These are phyloP conservation scores for Malassezia brasiliensis DNA, from an alignment of 1,284 basidiomycete genomes.

Conservation along the genomic window DNA sequence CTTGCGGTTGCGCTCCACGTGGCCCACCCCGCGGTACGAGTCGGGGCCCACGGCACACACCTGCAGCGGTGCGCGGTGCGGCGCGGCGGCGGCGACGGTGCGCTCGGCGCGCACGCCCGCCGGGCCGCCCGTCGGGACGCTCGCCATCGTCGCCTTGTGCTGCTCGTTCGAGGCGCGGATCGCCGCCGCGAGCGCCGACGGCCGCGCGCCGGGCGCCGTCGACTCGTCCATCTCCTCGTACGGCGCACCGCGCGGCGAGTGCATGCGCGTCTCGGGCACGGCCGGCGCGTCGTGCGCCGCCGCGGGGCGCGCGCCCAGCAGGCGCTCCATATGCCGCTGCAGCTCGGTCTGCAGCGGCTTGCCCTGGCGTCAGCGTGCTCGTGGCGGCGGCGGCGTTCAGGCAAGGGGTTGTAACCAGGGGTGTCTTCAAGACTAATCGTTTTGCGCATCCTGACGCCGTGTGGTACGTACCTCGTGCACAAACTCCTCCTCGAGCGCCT, in stretches of 20 bases:
- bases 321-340: constrained; percentile 38
- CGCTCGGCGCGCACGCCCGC: background rate
- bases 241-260: constrained; percentile 27
- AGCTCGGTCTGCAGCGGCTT: constrained; percentile 38
- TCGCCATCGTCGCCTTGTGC: constrained; percentile 6
- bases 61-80: constrained; percentile 10
- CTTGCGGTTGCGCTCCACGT: constrained; percentile 15
- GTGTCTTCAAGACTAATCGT: constrained; percentile 48
- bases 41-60: constrained; percentile 4
- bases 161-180: background rate
- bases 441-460: constrained; percentile 24
- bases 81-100: background rate
- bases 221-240: constrained; percentile 31
- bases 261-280: constrained; percentile 18
- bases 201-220: background rate
- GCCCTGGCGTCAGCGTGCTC: constrained; percentile 17
- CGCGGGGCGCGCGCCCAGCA: constrained; percentile 26
- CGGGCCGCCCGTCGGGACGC: constrained; percentile 9
- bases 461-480: constrained; percentile 28
- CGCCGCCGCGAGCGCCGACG: constrained; percentile 10
- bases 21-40: constrained; percentile 13
- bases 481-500: constrained; percentile 40
- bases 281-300: background rate
- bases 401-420: constrained; percentile 5
- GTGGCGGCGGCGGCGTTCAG: constrained; percentile 1